These are phyloP conservation scores for Wickerhamiella vanderwaltii DNA, from an alignment of 805 yeast species.

Conservation along the genomic window DNA sequence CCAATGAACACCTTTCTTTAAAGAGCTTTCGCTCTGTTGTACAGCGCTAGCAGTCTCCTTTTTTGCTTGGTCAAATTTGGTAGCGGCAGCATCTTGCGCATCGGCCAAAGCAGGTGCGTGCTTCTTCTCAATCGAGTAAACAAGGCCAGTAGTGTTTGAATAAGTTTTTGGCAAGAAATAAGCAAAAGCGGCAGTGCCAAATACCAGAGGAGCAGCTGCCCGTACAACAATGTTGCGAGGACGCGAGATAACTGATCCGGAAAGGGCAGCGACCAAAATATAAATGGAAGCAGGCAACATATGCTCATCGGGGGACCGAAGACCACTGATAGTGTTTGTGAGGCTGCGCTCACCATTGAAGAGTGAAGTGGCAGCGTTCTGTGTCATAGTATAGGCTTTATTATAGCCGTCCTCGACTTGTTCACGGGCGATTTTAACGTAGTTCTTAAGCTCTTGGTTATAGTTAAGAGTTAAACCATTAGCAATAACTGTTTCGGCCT, in stretches of 20 bases:
- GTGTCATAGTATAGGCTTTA: constrained; percentile 24
- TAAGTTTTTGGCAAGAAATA: constrained; percentile 65
- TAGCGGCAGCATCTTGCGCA: constrained; percentile 42
- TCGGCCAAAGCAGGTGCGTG: constrained; percentile 51
- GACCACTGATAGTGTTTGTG: constrained; percentile 46
- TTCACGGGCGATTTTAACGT: constrained; percentile 39
- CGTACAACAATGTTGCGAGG: constrained; percentile 47
- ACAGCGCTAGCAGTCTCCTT: constrained; percentile 35
- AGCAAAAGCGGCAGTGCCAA: constrained; percentile 54
- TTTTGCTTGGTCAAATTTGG: constrained; percentile 36
- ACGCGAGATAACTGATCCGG: constrained; percentile 66
- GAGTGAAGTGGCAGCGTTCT: constrained; percentile 23
- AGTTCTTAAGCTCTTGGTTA: constrained; percentile 36
- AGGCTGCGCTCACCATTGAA: constrained; percentile 51
- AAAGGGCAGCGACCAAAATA: constrained; percentile 51
- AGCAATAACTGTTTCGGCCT: constrained; percentile 27
- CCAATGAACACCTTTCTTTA: constrained; percentile 1
- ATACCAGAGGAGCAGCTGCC: constrained; percentile 42
- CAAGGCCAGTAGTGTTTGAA: constrained; percentile 42
- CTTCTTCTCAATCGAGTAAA: constrained; percentile 47
- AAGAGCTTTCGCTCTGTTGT: constrained; percentile 26
- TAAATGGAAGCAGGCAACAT: constrained; percentile 61
- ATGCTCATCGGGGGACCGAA: constrained; percentile 56
- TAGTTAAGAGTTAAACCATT: constrained; percentile 49
- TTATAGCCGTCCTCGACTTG: constrained; percentile 20